phyloP scores from a whole-genome alignment of 441 rosid genomes.

The Gossypium gossypioides region DNA sequence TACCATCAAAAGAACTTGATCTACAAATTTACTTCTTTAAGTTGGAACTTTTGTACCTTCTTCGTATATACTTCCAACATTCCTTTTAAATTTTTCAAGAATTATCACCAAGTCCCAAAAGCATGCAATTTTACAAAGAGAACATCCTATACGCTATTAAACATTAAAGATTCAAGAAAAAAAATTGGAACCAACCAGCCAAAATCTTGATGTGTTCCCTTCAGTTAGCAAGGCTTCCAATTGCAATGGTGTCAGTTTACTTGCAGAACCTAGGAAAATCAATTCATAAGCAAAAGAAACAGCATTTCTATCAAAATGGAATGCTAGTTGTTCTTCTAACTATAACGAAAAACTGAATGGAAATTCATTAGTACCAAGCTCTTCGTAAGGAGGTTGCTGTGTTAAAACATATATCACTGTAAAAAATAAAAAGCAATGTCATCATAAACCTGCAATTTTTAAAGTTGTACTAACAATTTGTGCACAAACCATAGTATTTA shows the following conservation, averaged over 20 bases:
- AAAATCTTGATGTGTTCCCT: constrained; percentile 62
- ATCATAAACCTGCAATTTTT: background rate
- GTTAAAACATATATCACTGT: constrained; percentile 62
- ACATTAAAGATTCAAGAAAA: constrained; percentile 4
- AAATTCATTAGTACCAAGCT: constrained; percentile 44
- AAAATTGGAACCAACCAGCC: constrained; percentile 60
- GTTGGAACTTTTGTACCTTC: background rate
- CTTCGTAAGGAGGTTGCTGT: constrained; percentile 57
- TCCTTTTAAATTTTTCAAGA: background rate
- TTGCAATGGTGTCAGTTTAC: constrained; percentile 74
- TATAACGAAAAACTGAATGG: background rate
- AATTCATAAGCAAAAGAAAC: constrained; percentile 2
- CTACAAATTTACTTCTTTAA: background rate
- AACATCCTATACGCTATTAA: constrained; percentile 8
- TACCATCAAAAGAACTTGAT: background rate
- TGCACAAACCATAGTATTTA: background rate
- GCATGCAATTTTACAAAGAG: background rate
- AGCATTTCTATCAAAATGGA: constrained; percentile 1
- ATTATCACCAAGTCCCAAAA: background rate
- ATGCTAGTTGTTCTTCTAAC: background rate
- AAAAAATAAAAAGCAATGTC: background rate
- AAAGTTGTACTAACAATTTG: background rate
- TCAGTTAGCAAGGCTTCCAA: constrained; percentile 67
- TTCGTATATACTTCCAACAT: background rate
- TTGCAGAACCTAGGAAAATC: constrained; percentile 43